These are phyloP conservation scores for Haplographium delicatum DNA, from an alignment of 495 filamentous ascomycete species.

Conservation along the genomic window DNA sequence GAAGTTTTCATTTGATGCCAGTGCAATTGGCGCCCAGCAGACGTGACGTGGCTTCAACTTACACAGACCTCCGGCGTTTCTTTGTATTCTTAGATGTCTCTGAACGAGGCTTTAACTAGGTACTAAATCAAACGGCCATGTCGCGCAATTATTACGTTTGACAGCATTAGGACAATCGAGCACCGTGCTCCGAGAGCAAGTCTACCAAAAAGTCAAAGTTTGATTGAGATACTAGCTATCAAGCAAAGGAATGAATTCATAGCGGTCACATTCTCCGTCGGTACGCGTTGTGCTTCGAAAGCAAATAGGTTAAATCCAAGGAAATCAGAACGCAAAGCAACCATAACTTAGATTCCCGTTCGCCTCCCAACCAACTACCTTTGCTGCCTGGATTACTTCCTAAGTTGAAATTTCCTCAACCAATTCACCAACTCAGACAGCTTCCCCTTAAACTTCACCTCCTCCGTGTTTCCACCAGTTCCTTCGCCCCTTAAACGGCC, in stretches of 20 bases:
- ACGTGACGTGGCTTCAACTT: too few species aligned
- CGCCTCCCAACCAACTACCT: constrained; percentile 15
- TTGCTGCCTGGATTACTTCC: constrained; percentile 17
- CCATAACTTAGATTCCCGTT: constrained; percentile 14
- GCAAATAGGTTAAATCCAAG: constrained; percentile 8
- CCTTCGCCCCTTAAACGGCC: constrained; percentile 11
- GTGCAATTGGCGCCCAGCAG: too few species aligned
- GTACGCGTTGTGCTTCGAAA: constrained; percentile 6
- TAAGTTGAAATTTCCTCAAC: constrained; percentile 14
- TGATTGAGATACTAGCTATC: constrained; percentile 15
- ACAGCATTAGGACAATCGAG: constrained; percentile 12
- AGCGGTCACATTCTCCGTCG: constrained; percentile 7
- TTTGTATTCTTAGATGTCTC: not conserved
- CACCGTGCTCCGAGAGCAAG: constrained; percentile 5
- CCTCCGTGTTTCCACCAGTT: constrained; percentile 8
- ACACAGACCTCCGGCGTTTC: not conserved
- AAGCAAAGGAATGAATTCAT: constrained; percentile 9
- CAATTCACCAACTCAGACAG: constrained; percentile 16
- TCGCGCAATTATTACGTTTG: constrained; percentile 6
- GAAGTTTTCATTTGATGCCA: too few species aligned
- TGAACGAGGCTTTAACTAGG: not conserved
- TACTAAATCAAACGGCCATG: constrained; percentile 5
- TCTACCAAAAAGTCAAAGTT: constrained; percentile 7
- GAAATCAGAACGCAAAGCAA: constrained; percentile 10
- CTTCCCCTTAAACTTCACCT: constrained; percentile 10